phyloP scores from a whole-genome alignment of 257 asterid genomes.

The Forsythia viridissima region DNA sequence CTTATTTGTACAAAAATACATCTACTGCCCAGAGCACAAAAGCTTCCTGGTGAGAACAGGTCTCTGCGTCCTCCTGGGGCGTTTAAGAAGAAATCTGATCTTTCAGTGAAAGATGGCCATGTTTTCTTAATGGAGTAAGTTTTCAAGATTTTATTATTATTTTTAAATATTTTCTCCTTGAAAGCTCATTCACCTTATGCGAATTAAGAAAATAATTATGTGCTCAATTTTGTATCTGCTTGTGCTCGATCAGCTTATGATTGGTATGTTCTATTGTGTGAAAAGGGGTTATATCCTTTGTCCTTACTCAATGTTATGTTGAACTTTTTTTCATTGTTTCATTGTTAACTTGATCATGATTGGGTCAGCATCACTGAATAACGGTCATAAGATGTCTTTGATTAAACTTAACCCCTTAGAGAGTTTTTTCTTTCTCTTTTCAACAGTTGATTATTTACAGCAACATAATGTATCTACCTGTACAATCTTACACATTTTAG shows the following conservation, averaged over 20 bases:
- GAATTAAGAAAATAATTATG: background rate
- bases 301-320: background rate
- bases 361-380: background rate
- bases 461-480: too few relatives aligned
- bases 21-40: slow-evolving; percentile 87
- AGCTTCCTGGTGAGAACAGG: slow-evolving; percentile 95
- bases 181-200: slow-evolving; percentile 10
- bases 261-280: background rate
- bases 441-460: too few relatives aligned
- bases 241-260: slow-evolving; percentile 7
- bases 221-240: slow-evolving; percentile 8
- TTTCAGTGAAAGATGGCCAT: slow-evolving; percentile 96
- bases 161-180: slow-evolving; percentile 16
- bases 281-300: background rate
- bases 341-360: background rate
- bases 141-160: slow-evolving; percentile 4
- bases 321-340: slow-evolving; percentile 9
- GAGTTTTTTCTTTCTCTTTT: background rate
- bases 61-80: slow-evolving; percentile 99
- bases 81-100: slow-evolving; percentile 96
- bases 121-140: slow-evolving; percentile 98
- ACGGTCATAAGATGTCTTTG: background rate
- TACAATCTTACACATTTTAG: too few relatives aligned
- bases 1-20: slow-evolving; percentile 91
- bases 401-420: background rate